Conservation (phyloP, 176 grass and related monocot genomes). For the Cenchrus fungigraminus region DNA sequence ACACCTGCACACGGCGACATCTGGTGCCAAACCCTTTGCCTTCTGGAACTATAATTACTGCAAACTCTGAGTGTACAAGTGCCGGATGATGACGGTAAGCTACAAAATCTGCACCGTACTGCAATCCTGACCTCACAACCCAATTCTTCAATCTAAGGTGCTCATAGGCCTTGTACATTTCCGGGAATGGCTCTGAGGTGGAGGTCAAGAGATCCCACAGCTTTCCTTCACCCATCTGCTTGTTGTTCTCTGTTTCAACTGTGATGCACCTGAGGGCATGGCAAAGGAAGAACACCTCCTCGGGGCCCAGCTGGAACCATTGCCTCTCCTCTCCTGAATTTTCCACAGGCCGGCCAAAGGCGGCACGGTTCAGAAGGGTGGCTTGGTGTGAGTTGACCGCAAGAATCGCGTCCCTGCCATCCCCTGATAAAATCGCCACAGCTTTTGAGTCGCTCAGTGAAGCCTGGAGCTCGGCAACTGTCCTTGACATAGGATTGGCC, state of each 20-base stretch:
- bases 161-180: conserved; percentile 64
- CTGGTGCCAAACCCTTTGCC: neutral
- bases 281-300: conserved; percentile 72
- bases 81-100: conserved; percentile 82
- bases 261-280: conserved; percentile 49
- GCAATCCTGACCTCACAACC: conserved; percentile 60
- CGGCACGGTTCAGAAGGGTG: conserved; percentile 28
- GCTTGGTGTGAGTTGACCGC: neutral
- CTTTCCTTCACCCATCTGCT: conserved; percentile 2
- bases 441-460: conserved; percentile 19
- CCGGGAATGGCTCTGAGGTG: conserved; percentile 44
- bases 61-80: conserved; percentile 76
- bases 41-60: conserved; percentile 60
- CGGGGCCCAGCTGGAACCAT: conserved; percentile 58
- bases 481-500: conserved; percentile 55
- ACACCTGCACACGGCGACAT: conserved; percentile 43
- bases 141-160: conserved; percentile 76
- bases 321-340: conserved; percentile 23
- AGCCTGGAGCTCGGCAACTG: conserved; percentile 46
- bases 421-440: conserved; percentile 9
- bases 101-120: conserved; percentile 70
- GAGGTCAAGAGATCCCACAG: conserved; percentile 56
- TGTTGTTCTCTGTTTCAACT: conserved; percentile 16
- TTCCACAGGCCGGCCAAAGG: conserved; percentile 47
- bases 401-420: conserved; percentile 21